Evolutionary conservation across 345 rosid genomes (phyloP).

Genomic region (Turritis glabra): DNA sequence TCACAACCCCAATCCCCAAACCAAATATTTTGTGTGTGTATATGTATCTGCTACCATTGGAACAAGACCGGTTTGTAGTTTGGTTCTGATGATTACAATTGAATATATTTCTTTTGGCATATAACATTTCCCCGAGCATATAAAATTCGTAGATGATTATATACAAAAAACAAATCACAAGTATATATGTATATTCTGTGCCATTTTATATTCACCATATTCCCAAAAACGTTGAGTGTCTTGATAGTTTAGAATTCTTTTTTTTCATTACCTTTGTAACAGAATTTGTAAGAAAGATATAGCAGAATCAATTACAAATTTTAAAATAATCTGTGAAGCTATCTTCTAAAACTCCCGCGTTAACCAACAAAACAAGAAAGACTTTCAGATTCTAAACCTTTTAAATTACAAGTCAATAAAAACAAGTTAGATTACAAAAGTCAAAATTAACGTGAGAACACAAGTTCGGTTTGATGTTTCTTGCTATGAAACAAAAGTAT

Average conservation of each 20-base stretch:
- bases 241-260: neutral
- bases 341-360: neutral
- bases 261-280: neutral
- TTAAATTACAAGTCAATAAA: neutral
- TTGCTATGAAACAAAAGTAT: slow-evolving; percentile 21
- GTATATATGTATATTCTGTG: too few relatives aligned
- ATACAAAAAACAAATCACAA: too few relatives aligned
- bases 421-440: slow-evolving; percentile 6
- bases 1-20: neutral
- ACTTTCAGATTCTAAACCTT: neutral
- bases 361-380: slow-evolving; percentile 28
- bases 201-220: neutral
- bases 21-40: slow-evolving; percentile 13
- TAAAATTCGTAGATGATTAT: too few relatives aligned
- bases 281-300: neutral
- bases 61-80: slow-evolving; percentile 22
- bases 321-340: neutral
- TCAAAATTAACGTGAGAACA: slow-evolving; percentile 36
- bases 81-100: slow-evolving; percentile 1
- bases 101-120: neutral
- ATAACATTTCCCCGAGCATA: too few relatives aligned
- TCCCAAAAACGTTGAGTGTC: neutral
- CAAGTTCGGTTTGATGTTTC: slow-evolving; percentile 18
- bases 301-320: neutral
- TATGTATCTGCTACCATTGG: neutral